Evolutionary conservation across 306 rosid genomes (phyloP).

Genomic region (Carpinus viminea): DNA sequence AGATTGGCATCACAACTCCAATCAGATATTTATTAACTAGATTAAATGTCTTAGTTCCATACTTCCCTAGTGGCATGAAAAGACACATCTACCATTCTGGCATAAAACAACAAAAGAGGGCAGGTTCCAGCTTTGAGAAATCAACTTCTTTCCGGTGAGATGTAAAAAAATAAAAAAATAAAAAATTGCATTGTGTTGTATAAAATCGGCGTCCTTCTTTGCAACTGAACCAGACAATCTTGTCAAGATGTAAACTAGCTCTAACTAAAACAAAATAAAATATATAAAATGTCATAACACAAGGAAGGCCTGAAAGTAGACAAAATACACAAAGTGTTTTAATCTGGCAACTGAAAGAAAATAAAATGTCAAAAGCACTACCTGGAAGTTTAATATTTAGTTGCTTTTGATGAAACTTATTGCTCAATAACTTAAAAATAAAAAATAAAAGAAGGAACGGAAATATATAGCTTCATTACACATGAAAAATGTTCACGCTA

Average conservation of each 20-base stretch:
- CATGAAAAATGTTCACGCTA: background rate
- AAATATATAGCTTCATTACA: background rate
- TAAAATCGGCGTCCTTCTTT: background rate
- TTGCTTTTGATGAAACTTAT: background rate
- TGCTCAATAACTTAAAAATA: background rate
- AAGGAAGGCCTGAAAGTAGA: background rate
- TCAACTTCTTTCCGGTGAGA: background rate
- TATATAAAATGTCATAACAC: background rate
- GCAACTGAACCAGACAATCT: background rate
- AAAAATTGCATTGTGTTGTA: background rate
- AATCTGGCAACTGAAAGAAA: background rate
- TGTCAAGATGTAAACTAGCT: background rate
- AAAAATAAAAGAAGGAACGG: too few species aligned
- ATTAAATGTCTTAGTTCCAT: background rate
- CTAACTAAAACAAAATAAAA: background rate
- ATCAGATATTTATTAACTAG: background rate
- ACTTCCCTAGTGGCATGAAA: background rate
- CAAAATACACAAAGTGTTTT: background rate
- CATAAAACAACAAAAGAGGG: background rate
- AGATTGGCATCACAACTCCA: background rate
- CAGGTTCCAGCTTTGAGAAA: background rate
- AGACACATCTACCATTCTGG: background rate
- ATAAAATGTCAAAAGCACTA: background rate
- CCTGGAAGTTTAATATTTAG: background rate
- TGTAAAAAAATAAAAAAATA: background rate